A percentile compares a stretch with the other conserved stretches of the same genome.
Conservation (phyloP, 1,139 yeast species). For the Chernovozyma aurita region DNA sequence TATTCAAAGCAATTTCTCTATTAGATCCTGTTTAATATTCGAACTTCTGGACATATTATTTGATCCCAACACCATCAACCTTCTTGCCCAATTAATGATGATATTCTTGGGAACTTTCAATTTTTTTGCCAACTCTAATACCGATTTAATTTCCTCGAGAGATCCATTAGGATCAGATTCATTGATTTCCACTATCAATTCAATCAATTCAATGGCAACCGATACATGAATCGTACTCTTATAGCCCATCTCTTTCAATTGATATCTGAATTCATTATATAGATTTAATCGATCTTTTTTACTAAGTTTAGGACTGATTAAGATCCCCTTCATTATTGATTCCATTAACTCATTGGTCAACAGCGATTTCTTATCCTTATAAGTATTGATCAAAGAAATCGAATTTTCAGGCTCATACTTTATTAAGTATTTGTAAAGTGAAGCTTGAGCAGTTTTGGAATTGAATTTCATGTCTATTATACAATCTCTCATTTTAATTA, state of each 20-base stretch:
- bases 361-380: constrained; percentile 14
- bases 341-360: constrained; percentile 16
- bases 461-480: constrained; percentile 13
- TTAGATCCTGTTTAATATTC: not conserved
- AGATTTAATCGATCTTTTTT: constrained; percentile 15
- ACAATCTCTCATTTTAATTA: constrained; percentile 16
- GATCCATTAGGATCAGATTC: constrained; percentile 10
- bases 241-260: constrained; percentile 16
- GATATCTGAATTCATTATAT: constrained; percentile 18
- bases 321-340: constrained; percentile 24
- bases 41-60: not conserved
- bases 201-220: constrained; percentile 13
- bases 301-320: constrained; percentile 14
- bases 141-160: constrained; percentile 10
- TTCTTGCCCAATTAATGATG: constrained; percentile 7
- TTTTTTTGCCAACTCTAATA: constrained; percentile 11
- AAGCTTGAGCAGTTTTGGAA: constrained; percentile 15
- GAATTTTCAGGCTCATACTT: constrained; percentile 21
- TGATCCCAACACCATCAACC: constrained; percentile 1
- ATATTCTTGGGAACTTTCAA: constrained; percentile 10
- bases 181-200: constrained; percentile 8
- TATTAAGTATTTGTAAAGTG: constrained; percentile 22
- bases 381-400: constrained; percentile 17
- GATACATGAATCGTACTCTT: constrained; percentile 14
- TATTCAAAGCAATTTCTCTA: not conserved